Base-by-base conservation (phyloP, 2,329 filamentous ascomycete species). In the Zalaria obscura region DNA sequence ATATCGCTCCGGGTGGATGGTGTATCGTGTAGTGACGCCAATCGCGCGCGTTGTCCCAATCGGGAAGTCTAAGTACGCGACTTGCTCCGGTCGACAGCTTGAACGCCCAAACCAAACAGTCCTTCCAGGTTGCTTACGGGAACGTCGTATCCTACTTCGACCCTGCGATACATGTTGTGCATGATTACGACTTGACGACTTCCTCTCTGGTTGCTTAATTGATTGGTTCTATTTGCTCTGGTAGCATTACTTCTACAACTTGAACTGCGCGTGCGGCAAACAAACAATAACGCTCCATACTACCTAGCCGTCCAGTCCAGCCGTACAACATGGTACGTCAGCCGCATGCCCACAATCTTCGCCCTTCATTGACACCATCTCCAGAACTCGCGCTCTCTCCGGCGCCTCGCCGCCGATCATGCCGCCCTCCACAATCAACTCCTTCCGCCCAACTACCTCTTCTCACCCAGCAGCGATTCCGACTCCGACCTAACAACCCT, bases 401-500 rank as follows among this genome's bases (percentile, higher is more conserved):
- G 74, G 43, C 72, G 76, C 45, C 68, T 80, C 34, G 72, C 72
- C 27, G 65, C 68, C 47, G 76, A 80, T 55, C 74, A 78, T 54
- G 67, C 68, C 46, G 67, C 67, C 11, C 63, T 80, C 8, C 71
- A 75, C 50, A 68, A 64, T 44, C 57, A 65, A 25, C 65, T 65
- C 5, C 67, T 78, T 1, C 76, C 76, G 11, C 75, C 75, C 28
- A 75, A 78, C 55, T 80, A 76, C 56, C 65, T 79, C 43, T 75
- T 76, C 48, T 66, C 70, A 2, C 58, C 66, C 3, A 50, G 53
- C 25, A 41, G 48, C 11, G 38, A 40, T 40, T 53, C 58, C 48
- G 55, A 57, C 34, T 71, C 75, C 46, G 72, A 77, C 47, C 62
- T 80, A 5, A 76, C 70, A 2, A 65, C 71, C 34, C 66, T 80